Evolutionary conservation across 2,329 filamentous ascomycete species (phyloP).

Genomic region (Colletotrichum endophyticum): DNA sequence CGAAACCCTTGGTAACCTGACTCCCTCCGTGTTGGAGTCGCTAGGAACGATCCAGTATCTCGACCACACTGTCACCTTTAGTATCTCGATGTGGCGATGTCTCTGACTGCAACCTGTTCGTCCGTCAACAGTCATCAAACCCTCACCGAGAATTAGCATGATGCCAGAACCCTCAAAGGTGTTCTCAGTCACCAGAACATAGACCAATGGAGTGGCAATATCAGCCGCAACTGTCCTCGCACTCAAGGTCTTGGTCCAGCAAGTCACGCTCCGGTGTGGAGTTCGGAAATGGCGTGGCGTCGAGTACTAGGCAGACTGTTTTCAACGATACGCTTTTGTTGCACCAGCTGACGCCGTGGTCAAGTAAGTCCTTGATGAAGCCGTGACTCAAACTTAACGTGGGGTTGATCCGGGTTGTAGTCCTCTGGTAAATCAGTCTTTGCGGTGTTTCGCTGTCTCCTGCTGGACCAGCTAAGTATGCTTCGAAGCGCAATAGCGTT

Average conservation of each 20-base stretch:
- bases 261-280: neutral
- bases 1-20: neutral
- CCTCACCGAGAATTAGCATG: neutral
- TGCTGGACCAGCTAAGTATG: neutral
- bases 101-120: neutral
- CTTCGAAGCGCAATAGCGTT: neutral
- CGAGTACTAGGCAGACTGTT: neutral
- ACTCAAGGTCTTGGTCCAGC: neutral
- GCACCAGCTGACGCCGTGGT: neutral
- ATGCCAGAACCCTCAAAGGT: neutral
- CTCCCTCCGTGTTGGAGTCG: neutral
- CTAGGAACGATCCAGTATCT: neutral
- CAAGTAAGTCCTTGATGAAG: neutral
- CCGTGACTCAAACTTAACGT: neutral
- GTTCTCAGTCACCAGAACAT: neutral
- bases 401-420: neutral
- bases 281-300: neutral
- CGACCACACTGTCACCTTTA: neutral
- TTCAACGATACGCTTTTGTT: neutral
- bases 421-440: neutral
- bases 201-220: neutral
- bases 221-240: neutral
- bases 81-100: neutral
- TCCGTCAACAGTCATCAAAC: neutral
- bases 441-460: neutral